Base-by-base conservation (phyloP, 2,329 filamentous ascomycete genomes). In the Fusarium zealandicum region DNA sequence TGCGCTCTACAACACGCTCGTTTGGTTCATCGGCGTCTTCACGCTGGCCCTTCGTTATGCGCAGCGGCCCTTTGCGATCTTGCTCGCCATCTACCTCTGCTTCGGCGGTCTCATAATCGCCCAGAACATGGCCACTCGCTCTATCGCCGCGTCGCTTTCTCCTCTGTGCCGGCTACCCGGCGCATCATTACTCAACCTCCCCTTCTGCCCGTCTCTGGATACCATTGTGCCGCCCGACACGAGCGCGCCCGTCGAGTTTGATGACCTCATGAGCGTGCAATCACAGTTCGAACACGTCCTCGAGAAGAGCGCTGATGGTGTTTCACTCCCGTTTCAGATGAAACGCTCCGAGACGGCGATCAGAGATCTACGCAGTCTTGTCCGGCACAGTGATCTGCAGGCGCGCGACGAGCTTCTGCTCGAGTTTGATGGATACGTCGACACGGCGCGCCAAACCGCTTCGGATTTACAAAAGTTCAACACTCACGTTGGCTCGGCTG, bases 341-440 rank as follows among this genome's bases (percentile, higher is more conserved):
- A 93, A 92, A 75, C 82, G 85, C 9, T 87, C 87, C 3, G 90
- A 93, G 71, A 79, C 85, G 2, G 86, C 88, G 1, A 86, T 95
- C 30, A 83, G 90, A 33, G 90, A 93, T 65, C 75, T 95, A 18
- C 84, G 88, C 27, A 87, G 85, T 20, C 80, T 92, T 37, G 88
- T 96, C 28, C 81, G 84, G 32, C 86, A 87, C 73, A 91, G 88
- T 63, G 80, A 84, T 17, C 77, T 95, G 1, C 83, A 85, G 20
- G 84, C 83, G 33, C 84, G 84, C 25, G 82, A 88, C 30, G 88
- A 92, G 72, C 81, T 96, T 11, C 83, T 90, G 5, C 80, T 87
- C 17, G 90, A 93, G 69, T 89, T 96, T 51, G 84, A 89, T 57
- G 84, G 84, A 42, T 96, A 93, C 72, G 84, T 95, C 61, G 84